phyloP scores from a whole-genome alignment of 176 grass and related monocot genomes.

The Panicum miliaceum region DNA sequence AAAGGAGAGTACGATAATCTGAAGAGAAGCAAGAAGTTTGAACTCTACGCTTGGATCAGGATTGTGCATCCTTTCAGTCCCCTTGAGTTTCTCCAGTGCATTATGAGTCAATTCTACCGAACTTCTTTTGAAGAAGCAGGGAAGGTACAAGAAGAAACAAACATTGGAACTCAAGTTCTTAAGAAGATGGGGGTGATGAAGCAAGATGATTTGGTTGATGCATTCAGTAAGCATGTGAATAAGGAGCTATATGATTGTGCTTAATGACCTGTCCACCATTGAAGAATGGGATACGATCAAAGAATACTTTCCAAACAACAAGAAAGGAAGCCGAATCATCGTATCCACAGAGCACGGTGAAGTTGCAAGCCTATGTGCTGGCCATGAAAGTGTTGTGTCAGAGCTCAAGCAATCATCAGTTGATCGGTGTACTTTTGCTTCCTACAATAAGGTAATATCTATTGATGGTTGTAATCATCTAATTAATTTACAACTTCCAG shows the following conservation, averaged over 20 bases:
- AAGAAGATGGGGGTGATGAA: neutral
- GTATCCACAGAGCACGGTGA: neutral
- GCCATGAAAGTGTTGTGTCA: neutral
- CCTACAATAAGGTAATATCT: neutral
- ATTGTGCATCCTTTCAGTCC: conserved; percentile 1
- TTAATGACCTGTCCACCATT: neutral
- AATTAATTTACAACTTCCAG: too few relatives aligned
- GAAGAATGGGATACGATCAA: neutral
- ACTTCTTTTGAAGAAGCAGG: neutral
- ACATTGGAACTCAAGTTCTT: neutral
- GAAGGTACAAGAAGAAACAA: neutral
- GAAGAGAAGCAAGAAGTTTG: neutral
- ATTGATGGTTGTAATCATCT: neutral
- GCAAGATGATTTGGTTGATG: neutral
- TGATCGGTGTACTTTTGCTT: neutral
- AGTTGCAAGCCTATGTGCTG: neutral
- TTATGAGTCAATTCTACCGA: neutral
- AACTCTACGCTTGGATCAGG: neutral
- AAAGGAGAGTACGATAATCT: neutral
- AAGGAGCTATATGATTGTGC: neutral
- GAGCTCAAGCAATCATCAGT: neutral
- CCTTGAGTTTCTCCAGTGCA: neutral
- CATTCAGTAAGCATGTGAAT: neutral
- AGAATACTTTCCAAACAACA: neutral
- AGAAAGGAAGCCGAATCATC: neutral